Conservation (phyloP, 1,284 basidiomycete species). For the Abortiporus biennis region DNA sequence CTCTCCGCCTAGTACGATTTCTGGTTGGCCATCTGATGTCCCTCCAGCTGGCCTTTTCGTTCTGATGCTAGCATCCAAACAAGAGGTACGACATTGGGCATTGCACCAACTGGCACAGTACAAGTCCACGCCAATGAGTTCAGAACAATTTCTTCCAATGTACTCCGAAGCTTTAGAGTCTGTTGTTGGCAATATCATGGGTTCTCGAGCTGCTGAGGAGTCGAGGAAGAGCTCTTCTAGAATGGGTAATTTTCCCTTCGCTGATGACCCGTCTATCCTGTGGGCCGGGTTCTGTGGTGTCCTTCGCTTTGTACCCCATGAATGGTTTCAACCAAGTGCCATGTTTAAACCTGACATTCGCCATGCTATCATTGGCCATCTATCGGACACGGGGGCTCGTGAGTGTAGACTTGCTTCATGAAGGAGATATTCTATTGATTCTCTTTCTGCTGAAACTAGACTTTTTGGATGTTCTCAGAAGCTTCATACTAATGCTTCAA, state of each 20-base stretch:
- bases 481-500: constrained; percentile 48
- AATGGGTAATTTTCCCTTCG: constrained; percentile 22
- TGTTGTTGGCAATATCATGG: constrained; percentile 23
- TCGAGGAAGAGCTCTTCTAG: constrained; percentile 13
- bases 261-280: constrained; percentile 33
- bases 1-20: constrained; percentile 29
- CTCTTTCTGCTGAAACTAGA: constrained; percentile 35
- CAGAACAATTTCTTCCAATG: constrained; percentile 36
- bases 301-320: constrained; percentile 48
- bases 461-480: constrained; percentile 58
- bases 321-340: constrained; percentile 31
- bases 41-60: constrained; percentile 56
- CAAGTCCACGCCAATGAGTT: constrained; percentile 38
- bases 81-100: constrained; percentile 55
- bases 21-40: constrained; percentile 50
- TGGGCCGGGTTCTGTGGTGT: constrained; percentile 50
- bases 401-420: constrained; percentile 28
- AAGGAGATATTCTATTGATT: neutral
- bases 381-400: constrained; percentile 61
- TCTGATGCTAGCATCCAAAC: constrained; percentile 46
- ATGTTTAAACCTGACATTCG: constrained; percentile 38
- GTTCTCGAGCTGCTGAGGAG: neutral
- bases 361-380: constrained; percentile 48
- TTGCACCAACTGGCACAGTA: constrained; percentile 34
- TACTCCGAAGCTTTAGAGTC: constrained; percentile 39